Conservation (phyloP, 495 filamentous ascomycete species). For the Aspergillus saccharolyticus region DNA sequence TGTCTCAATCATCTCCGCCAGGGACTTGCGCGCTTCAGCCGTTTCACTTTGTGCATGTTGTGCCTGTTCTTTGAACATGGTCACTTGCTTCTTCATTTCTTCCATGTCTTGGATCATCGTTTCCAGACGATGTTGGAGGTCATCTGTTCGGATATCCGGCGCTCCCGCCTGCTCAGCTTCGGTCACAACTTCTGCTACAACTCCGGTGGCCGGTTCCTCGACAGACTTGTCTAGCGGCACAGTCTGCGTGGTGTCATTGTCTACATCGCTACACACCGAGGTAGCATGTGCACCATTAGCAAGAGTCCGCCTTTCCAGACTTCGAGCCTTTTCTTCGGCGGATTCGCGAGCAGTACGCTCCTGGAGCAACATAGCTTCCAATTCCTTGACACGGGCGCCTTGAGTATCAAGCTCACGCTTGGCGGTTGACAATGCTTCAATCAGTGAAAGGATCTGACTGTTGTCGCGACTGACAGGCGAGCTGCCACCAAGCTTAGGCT, state of each 20-base stretch:
- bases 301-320: slow-evolving; percentile 51
- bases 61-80: slow-evolving; percentile 68
- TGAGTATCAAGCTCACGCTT: slow-evolving; percentile 79
- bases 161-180: slow-evolving; percentile 31
- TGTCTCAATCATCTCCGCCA: slow-evolving; percentile 85
- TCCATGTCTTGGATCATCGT: slow-evolving; percentile 78
- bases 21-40: slow-evolving; percentile 58
- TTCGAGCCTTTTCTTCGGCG: slow-evolving; percentile 74
- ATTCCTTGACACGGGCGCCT: slow-evolving; percentile 67
- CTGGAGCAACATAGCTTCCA: slow-evolving; percentile 71
- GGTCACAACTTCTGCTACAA: slow-evolving; percentile 18
- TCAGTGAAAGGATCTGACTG: slow-evolving; percentile 70
- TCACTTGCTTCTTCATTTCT: slow-evolving; percentile 73
- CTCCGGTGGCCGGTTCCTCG: slow-evolving; percentile 10
- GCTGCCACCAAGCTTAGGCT: slow-evolving; percentile 52
- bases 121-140: slow-evolving; percentile 70
- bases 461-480: slow-evolving; percentile 63
- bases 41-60: slow-evolving; percentile 75
- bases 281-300: slow-evolving; percentile 18
- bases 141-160: slow-evolving; percentile 28
- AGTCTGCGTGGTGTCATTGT: slow-evolving; percentile 16
- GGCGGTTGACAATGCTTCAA: slow-evolving; percentile 73
- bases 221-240: slow-evolving; percentile 12
- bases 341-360: slow-evolving; percentile 76
- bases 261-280: slow-evolving; percentile 31